phyloP scores from a whole-genome alignment of 2,329 filamentous ascomycete genomes.

The Ophiocordyceps camponoti-rufipedis region DNA sequence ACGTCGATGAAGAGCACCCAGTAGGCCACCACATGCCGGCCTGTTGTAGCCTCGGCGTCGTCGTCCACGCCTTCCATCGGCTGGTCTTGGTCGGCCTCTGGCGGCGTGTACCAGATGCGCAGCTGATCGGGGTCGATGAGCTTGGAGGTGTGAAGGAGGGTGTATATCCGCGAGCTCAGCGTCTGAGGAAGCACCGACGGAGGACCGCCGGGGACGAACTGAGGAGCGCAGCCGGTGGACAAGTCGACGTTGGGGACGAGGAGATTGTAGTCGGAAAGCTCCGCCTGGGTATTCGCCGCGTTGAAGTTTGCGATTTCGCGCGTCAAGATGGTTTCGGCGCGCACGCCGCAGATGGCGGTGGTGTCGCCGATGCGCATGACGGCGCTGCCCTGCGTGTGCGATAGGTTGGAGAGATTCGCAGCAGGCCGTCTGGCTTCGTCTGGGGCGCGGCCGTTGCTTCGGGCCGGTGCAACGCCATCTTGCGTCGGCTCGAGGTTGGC shows the following conservation, averaged over 20 bases:
- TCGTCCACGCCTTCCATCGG: constrained; percentile 18
- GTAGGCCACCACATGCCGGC: constrained; percentile 53
- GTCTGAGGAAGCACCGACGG: constrained; percentile 69
- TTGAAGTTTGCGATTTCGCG: constrained; percentile 55
- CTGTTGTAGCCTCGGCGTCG: constrained; percentile 9
- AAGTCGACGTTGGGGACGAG: constrained; percentile 90
- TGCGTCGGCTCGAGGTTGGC: constrained; percentile 58
- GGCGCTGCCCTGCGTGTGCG: constrained; percentile 78
- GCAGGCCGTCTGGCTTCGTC: constrained; percentile 52
- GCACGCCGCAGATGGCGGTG: constrained; percentile 83
- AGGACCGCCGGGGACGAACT: constrained; percentile 68
- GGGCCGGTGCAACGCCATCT: constrained; percentile 30
- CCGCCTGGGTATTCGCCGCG: constrained; percentile 20
- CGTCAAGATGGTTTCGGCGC: constrained; percentile 66
- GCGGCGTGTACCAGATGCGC: constrained; percentile 48
- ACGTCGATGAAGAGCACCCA: constrained; percentile 93
- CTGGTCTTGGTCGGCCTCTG: constrained; percentile 25
- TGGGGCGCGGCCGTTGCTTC: constrained; percentile 66
- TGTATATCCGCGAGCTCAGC: constrained; percentile 62
- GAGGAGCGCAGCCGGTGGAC: constrained; percentile 74
- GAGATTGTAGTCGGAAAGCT: constrained; percentile 47
- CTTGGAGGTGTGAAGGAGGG: constrained; percentile 52
- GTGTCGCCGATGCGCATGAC: constrained; percentile 81
- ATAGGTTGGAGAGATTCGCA: constrained; percentile 67
- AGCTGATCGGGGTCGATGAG: constrained; percentile 51